Conservation (phyloP, 1,284 basidiomycete species). For the Sphaerobolus stellatus region DNA sequence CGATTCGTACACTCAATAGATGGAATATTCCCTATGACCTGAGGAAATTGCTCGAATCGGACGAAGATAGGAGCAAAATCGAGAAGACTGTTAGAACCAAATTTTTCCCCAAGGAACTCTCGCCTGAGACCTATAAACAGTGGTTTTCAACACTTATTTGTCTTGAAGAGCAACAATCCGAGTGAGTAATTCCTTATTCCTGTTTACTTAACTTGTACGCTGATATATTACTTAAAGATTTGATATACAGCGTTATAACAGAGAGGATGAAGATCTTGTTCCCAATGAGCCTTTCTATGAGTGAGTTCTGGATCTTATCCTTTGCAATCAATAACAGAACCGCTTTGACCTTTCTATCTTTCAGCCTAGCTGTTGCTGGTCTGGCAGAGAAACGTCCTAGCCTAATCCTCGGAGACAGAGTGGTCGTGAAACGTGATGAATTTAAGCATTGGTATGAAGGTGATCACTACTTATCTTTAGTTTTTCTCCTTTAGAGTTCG, state of each 20-base stretch:
- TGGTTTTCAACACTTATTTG: slow-evolving; percentile 44
- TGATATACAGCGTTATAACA: slow-evolving; percentile 59
- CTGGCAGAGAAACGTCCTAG: slow-evolving; percentile 66
- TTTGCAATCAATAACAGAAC: too few relatives aligned
- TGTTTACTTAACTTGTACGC: neutral
- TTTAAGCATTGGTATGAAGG: slow-evolving; percentile 49
- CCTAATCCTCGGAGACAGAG: slow-evolving; percentile 59
- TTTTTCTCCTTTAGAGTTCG: too few relatives aligned
- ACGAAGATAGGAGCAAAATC: slow-evolving; percentile 24
- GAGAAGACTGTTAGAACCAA: slow-evolving; percentile 26
- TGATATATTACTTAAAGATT: slow-evolving; percentile 9
- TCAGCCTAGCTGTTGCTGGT: slow-evolving; percentile 56
- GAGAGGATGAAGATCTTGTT: slow-evolving; percentile 39
- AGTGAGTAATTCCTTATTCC: slow-evolving; percentile 28
- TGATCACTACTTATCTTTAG: too few relatives aligned
- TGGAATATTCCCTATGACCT: slow-evolving; percentile 40
- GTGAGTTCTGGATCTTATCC: slow-evolving; percentile 33
- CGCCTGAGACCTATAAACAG: slow-evolving; percentile 35
- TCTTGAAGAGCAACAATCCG: slow-evolving; percentile 48
- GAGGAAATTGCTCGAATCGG: slow-evolving; percentile 28
- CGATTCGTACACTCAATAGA: slow-evolving; percentile 38
- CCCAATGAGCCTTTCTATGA: slow-evolving; percentile 40
- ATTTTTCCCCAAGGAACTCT: slow-evolving; percentile 37
- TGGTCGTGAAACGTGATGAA: slow-evolving; percentile 48
- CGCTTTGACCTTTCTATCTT: slow-evolving; percentile 3